phyloP scores from a whole-genome alignment of 2,329 filamentous ascomycete genomes.

The Microdochium trichocladiopsis region DNA sequence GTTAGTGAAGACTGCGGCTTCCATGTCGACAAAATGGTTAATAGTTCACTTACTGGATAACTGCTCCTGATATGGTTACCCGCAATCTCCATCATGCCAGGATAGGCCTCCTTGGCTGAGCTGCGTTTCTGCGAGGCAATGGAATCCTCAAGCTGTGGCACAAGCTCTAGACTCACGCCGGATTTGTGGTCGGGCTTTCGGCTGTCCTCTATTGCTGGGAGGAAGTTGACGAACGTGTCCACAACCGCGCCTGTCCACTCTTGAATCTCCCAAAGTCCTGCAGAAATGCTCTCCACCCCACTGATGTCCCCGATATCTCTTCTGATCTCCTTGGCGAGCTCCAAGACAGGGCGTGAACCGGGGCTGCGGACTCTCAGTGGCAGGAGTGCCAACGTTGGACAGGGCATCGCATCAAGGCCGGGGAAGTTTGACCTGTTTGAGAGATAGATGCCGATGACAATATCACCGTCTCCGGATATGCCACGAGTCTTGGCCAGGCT shows the following conservation, averaged over 20 bases:
- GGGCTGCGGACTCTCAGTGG: conserved; percentile 53
- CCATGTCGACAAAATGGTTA: no score
- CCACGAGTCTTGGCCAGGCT: no score
- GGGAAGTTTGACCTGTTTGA: conserved; percentile 61
- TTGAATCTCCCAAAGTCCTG: conserved; percentile 63
- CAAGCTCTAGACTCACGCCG: background rate
- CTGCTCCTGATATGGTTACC: background rate
- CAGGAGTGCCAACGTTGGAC: conserved; percentile 74
- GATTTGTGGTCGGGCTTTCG: background rate
- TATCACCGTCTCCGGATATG: conserved; percentile 44
- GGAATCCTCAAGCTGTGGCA: conserved; percentile 4
- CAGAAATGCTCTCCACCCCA: conserved; percentile 43
- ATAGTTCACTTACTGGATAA: conserved; percentile 1
- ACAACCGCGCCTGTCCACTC: conserved; percentile 68
- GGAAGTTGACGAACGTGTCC: conserved; percentile 75
- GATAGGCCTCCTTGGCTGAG: background rate
- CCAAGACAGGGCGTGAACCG: conserved; percentile 25
- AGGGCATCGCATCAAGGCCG: conserved; percentile 38
- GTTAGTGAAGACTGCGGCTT: no score
- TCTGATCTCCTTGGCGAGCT: conserved; percentile 57
- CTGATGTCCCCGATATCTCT: conserved; percentile 58
- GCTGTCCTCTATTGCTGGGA: conserved; percentile 30
- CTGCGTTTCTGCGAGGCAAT: background rate
- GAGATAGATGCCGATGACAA: conserved; percentile 74
- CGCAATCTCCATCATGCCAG: background rate